Evolutionary conservation across 164 flowering plant species (phyloP).

Genomic region (Brasenia schreberi): DNA sequence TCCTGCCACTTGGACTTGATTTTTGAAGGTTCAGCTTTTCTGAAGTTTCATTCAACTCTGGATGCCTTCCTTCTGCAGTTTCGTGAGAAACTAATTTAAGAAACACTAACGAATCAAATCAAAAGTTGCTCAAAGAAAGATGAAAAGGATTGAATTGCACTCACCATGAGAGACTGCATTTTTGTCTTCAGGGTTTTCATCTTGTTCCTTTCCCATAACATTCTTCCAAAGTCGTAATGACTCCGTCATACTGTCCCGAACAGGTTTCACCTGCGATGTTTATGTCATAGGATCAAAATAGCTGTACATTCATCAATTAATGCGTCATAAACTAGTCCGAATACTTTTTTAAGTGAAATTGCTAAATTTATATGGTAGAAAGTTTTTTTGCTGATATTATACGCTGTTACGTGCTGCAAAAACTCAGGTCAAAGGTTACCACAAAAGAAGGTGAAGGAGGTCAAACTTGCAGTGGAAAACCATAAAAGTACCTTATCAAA

Average conservation of each 20-base stretch:
- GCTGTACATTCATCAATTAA: background rate
- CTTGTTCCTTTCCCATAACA: constrained; percentile 44
- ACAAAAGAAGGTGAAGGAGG: background rate
- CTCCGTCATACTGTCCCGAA: constrained; percentile 83
- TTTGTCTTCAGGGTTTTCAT: constrained; percentile 30
- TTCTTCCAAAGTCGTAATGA: constrained; percentile 85
- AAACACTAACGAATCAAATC: background rate
- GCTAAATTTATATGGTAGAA: background rate
- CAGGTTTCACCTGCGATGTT: constrained; percentile 67
- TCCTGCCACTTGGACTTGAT: constrained; percentile 22
- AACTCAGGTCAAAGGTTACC: too few relatives aligned
- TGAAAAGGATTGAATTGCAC: constrained; percentile 2
- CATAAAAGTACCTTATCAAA: constrained; percentile 78
- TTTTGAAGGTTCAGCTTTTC: constrained; percentile 20
- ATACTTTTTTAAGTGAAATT: too few relatives aligned
- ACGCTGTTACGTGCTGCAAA: too few relatives aligned
- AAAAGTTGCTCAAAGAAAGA: background rate
- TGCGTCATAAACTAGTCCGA: too few relatives aligned
- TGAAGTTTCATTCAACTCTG: constrained; percentile 21
- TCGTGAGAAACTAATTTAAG: background rate
- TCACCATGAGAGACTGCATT: constrained; percentile 38
- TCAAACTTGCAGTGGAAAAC: background rate
- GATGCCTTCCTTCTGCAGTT: constrained; percentile 25
- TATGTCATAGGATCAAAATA: background rate
- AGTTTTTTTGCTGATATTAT: too few relatives aligned